Base-by-base conservation (phyloP, 257 asterid genomes). In the Forsythia suspensa region DNA sequence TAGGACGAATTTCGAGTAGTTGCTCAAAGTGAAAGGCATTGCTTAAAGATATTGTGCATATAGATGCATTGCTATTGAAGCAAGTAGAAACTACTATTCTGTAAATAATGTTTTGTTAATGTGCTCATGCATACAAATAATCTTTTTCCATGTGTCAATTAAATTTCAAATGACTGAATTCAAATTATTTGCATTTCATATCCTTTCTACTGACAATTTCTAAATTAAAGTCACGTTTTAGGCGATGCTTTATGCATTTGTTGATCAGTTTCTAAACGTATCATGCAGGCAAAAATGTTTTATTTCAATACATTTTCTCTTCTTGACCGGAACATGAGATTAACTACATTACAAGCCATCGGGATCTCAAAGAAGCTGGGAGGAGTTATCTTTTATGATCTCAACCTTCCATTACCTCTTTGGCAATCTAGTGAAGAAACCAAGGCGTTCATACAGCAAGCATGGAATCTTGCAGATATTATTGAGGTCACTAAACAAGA, bases 401-500 rank as follows among this genome's bases (percentile, higher is more conserved):
- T 93, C 84, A 95, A 93, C 85, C 90, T 95, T 48, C 99, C 99
- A 11, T 79, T 89, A 76, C 95, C 97, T 75, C 94, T 95, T 41
- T 93, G 99, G 99, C 86, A 84, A 65, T 91, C 97, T 18, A 70
- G 84, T 77, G 95, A 85, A 77, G 97, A 93, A 81, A 85, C 99
- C 52, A 93, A 81, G 90, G 70, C 57, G 40, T 89, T 91, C 85
- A 82, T 95, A 80, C 88, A 83, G 69, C 73, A 70, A 73, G 97
- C 91, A 4, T 93, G 97, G 98, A 76, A 83, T 74, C 90, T 89
- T 76, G 92, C 98, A 24, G 91, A 95, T 77, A 85, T 95, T 29
- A 87, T 95, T 67, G 99, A 93, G 88, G 89, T 95, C 83, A 89
- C 99, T 9, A 95, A 90, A 87, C 98, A 95, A 86, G 98, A 95